Percentiles rank a stretch among this genome's conserved stretches.
Evolutionary conservation across 169 alveolate species (phyloP).

Genomic region (Eimeria praecox): DNA sequence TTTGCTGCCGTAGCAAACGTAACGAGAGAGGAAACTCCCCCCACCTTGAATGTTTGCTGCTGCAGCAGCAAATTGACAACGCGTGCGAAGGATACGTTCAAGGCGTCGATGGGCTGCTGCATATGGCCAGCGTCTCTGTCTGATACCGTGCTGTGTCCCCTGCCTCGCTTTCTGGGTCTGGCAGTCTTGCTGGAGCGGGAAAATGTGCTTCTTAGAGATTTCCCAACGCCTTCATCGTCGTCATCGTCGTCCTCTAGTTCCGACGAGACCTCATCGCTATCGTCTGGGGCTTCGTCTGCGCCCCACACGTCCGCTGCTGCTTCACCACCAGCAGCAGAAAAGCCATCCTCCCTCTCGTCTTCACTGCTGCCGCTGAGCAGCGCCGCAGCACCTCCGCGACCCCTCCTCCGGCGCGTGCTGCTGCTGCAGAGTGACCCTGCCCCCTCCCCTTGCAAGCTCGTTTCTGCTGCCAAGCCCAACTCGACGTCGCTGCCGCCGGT

Average conservation of each 20-base stretch:
- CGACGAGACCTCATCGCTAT: conserved; percentile 21
- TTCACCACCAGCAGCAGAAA: neutral
- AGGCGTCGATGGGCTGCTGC: conserved; percentile 84
- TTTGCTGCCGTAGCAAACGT: neutral
- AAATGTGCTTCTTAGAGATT: neutral
- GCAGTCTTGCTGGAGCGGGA: conserved; percentile 38
- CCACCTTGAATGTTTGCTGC: conserved; percentile 82
- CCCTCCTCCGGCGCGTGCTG: neutral
- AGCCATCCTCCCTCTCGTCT: conserved; percentile 32
- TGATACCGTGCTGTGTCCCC: neutral
- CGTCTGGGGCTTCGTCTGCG: neutral
- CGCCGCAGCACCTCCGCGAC: conserved; percentile 31
- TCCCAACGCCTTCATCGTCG: neutral
- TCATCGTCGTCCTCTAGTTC: conserved; percentile 26
- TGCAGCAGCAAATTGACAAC: conserved; percentile 83
- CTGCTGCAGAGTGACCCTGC: conserved; percentile 68
- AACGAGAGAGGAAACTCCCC: neutral
- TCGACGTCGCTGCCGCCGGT: conserved; percentile 40
- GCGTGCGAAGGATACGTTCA: conserved; percentile 84
- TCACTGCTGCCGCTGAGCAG: conserved; percentile 67
- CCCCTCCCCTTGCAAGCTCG: conserved; percentile 38
- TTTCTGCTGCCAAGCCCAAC: conserved; percentile 21
- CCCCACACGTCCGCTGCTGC: conserved; percentile 17
- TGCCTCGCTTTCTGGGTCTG: conserved; percentile 8
- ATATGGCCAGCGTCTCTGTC: neutral